phyloP scores from a whole-genome alignment of 2,329 filamentous ascomycete genomes.

The Bipolaris gigantea region DNA sequence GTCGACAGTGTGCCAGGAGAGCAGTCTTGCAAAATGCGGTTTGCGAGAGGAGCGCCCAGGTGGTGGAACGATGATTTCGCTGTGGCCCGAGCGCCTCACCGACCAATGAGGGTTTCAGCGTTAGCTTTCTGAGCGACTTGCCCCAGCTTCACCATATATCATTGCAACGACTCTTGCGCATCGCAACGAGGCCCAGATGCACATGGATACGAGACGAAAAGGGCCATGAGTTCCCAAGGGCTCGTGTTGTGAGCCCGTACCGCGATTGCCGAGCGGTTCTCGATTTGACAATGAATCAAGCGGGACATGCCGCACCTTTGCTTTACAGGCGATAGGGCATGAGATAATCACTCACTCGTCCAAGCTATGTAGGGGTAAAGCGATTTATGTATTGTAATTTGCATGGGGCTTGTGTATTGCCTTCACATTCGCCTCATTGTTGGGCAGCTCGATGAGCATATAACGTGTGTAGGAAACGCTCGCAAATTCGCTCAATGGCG shows the following conservation, averaged over 20 bases:
- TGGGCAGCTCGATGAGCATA: constrained; percentile 12
- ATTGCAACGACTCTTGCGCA: not conserved
- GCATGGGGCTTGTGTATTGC: not conserved
- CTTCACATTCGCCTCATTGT: not conserved
- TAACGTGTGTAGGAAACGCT: constrained; percentile 12
- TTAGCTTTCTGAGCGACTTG: not conserved
- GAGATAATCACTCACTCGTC: not conserved
- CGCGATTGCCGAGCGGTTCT: not conserved
- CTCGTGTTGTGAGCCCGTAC: not conserved
- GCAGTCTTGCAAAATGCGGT: constrained; percentile 24
- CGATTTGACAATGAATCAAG: not conserved
- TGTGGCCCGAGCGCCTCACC: constrained; percentile 3
- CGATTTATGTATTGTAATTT: not conserved
- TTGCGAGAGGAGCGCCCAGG: constrained; percentile 20
- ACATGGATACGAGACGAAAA: too few species aligned
- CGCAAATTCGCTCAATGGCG: constrained; percentile 29
- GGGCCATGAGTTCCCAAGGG: not conserved
- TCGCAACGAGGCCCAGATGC: not conserved
- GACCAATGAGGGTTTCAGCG: constrained; percentile 1
- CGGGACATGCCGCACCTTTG: not conserved
- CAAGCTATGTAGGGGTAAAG: not conserved
- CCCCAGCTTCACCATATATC: not conserved
- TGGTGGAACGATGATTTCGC: constrained; percentile 13
- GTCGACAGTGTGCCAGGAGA: constrained; percentile 31
- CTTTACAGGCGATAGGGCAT: not conserved